These are phyloP conservation scores for Flaveria sonorensis DNA, from an alignment of 129 eudicot genomes.

Conservation along the genomic window DNA sequence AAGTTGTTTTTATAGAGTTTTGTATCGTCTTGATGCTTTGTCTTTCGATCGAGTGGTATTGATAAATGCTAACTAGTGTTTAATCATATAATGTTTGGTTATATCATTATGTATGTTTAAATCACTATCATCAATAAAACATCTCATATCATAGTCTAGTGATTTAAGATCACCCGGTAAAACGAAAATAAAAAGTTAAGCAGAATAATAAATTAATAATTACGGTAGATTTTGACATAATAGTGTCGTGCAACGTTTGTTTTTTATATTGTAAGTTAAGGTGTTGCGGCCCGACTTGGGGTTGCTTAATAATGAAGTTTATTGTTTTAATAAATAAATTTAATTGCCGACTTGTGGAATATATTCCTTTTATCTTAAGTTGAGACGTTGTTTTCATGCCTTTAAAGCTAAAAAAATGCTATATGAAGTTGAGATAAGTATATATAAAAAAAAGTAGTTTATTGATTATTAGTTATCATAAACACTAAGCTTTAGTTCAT, in stretches of 20 bases:
- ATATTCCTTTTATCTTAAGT: conserved; percentile 11
- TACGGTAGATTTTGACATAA: background rate
- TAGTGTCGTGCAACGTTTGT: background rate
- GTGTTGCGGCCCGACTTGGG: background rate
- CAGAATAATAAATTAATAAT: background rate
- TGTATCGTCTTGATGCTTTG: no score
- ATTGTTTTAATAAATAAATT: background rate
- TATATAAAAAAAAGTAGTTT: no score
- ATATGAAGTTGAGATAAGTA: background rate
- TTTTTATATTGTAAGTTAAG: conserved; percentile 8
- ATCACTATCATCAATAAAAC: no score
- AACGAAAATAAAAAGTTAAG: background rate
- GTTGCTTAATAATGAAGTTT: background rate
- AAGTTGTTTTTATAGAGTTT: no score
- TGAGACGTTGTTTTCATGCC: background rate
- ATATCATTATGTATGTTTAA: no score
- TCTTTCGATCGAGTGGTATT: no score
- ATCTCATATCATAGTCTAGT: no score
- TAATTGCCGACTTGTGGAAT: background rate
- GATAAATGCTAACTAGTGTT: no score
- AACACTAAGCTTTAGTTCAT: no score
- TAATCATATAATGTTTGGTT: no score
- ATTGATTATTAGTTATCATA: no score
- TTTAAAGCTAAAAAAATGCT: background rate
- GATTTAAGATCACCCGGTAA: no score